Conservation (phyloP, 805 yeast genomes). For the Wickerhamomyces chaumierensis region DNA sequence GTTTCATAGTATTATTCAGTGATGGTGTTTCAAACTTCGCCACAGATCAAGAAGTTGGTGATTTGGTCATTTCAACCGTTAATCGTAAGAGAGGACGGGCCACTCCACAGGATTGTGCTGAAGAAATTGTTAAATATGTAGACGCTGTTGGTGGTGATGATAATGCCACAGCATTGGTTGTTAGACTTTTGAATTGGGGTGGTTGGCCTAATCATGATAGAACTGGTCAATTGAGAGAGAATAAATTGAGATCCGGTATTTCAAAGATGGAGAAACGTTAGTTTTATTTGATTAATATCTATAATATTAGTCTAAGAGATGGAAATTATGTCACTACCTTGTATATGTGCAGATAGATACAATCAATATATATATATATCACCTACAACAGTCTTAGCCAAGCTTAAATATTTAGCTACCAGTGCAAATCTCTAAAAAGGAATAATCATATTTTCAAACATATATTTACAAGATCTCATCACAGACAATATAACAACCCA, state of each 20-base stretch:
- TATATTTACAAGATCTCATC: constrained; percentile 1
- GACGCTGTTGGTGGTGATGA: constrained; percentile 88
- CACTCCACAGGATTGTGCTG: constrained; percentile 77
- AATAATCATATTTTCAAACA: too few species aligned
- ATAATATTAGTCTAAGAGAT: too few species aligned
- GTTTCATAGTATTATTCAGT: constrained; percentile 68
- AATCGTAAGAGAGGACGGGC: constrained; percentile 35
- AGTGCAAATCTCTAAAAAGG: too few species aligned
- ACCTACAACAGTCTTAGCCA: too few species aligned
- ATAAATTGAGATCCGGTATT: constrained; percentile 38
- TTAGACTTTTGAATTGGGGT: constrained; percentile 87
- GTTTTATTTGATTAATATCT: too few species aligned
- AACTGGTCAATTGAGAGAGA: constrained; percentile 74
- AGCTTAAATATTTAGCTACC: too few species aligned
- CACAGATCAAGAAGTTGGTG: constrained; percentile 86
- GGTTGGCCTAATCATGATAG: constrained; percentile 79
- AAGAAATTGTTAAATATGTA: constrained; percentile 73
- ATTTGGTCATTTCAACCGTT: constrained; percentile 62
- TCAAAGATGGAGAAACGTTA: constrained; percentile 14
- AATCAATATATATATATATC: neutral
- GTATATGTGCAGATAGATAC: too few species aligned
- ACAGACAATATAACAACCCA: neutral
- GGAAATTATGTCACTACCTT: too few species aligned
- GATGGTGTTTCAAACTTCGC: constrained; percentile 82
- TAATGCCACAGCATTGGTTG: constrained; percentile 85